These are phyloP conservation scores for Geosmithia putterillii DNA, from an alignment of 2,329 filamentous ascomycete genomes.

Conservation along the genomic window DNA sequence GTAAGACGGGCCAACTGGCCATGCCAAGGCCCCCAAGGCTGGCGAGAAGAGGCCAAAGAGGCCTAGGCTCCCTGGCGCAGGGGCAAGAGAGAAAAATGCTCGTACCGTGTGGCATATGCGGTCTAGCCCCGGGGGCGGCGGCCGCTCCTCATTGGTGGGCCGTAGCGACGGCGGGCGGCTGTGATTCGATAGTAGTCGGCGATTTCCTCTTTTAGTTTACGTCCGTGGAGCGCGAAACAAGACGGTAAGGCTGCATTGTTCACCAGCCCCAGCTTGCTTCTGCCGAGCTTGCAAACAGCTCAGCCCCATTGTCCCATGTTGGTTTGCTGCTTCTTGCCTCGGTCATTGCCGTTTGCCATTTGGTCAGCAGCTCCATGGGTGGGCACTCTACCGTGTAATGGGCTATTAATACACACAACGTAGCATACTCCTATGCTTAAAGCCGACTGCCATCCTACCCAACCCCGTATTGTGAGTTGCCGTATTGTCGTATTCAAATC, in stretches of 20 bases:
- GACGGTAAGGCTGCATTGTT: background rate
- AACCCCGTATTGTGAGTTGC: too few relatives aligned
- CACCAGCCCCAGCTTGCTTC: too few relatives aligned
- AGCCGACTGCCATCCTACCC: too few relatives aligned
- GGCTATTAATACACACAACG: too few relatives aligned
- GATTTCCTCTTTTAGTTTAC: background rate
- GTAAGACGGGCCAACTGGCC: background rate
- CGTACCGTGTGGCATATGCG: background rate
- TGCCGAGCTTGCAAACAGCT: background rate
- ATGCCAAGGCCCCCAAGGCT: background rate
- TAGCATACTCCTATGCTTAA: too few relatives aligned
- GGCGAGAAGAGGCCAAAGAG: background rate
- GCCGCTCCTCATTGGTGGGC: background rate
- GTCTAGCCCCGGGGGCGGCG: background rate
- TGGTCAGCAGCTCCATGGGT: too few relatives aligned
- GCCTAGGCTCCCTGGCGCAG: background rate
- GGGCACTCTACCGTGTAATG: too few relatives aligned
- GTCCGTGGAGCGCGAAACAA: background rate
- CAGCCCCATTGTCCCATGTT: too few relatives aligned
- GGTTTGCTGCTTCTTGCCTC: too few relatives aligned
- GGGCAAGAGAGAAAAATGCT: background rate
- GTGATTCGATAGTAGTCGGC: background rate
- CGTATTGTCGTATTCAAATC: too few relatives aligned
- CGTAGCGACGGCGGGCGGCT: background rate
- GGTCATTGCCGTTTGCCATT: too few relatives aligned